A percentile compares a stretch with the other conserved stretches of the same genome.
Conservation (phyloP, 78 protist species). For the Creolimax fragrantissima region DNA sequence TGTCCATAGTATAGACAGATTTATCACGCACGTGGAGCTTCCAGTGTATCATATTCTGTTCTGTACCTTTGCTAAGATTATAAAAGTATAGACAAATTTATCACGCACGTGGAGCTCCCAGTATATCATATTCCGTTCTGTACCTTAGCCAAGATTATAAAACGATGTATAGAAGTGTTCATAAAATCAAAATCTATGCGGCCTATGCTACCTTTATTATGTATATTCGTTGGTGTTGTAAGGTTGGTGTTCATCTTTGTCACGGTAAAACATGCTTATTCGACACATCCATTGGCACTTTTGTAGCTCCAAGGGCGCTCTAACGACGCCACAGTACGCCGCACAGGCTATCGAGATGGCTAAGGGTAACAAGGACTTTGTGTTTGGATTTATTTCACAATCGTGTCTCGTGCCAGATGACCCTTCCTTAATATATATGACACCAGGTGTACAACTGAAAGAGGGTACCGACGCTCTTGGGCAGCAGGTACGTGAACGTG, state of each 20-base stretch:
- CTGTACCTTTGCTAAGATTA: too few species aligned
- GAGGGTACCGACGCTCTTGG: conserved; percentile 14
- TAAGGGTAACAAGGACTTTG: conserved; percentile 29
- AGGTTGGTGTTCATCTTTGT: too few species aligned
- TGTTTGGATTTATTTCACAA: conserved; percentile 20
- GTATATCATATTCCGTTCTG: background rate
- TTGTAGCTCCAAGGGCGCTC: background rate
- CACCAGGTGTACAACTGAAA: conserved; percentile 8
- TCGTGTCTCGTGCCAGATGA: background rate
- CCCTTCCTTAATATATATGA: conserved; percentile 4
- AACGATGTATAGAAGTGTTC: background rate
- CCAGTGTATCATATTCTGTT: background rate
- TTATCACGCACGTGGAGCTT: conserved; percentile 33
- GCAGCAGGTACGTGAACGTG: conserved; percentile 11
- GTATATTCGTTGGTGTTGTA: too few species aligned
- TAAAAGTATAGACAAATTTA: background rate
- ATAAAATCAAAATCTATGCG: too few species aligned
- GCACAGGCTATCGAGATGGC: conserved; percentile 22
- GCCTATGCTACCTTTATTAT: too few species aligned
- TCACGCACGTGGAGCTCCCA: conserved; percentile 31
- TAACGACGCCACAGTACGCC: conserved; percentile 26
- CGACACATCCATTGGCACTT: too few species aligned
- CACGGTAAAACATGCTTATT: too few species aligned
- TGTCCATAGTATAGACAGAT: background rate
- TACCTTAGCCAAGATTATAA: too few species aligned